These are phyloP conservation scores for Pseudonitzschia pungens DNA, from an alignment of 108 stramenopile genomes.

Conservation along the genomic window DNA sequence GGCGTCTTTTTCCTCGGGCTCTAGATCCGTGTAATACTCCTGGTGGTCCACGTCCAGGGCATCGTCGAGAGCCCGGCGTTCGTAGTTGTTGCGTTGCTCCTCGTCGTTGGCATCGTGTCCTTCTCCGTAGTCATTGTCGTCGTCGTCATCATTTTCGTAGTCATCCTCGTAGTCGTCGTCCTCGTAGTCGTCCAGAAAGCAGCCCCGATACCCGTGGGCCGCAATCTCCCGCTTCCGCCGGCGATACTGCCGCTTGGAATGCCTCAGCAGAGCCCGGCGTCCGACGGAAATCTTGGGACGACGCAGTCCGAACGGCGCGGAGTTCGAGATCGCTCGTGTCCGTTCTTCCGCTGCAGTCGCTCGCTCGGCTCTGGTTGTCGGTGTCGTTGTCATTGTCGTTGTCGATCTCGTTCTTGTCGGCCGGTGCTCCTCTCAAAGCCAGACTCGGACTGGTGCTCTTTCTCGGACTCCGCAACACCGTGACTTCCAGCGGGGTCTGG, in stretches of 20 bases:
- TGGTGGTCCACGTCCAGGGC: too few species aligned
- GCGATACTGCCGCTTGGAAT: conserved; percentile 49
- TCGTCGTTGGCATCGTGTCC: conserved; percentile 18
- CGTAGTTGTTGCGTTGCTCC: conserved; percentile 2
- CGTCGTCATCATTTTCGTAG: not conserved
- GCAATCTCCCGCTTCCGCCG: conserved; percentile 45
- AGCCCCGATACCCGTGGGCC: conserved; percentile 38
- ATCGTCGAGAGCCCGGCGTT: too few species aligned
- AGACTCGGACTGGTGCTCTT: too few species aligned
- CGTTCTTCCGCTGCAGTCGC: conserved; percentile 15
- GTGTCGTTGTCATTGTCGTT: conserved; percentile 37
- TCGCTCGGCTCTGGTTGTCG: conserved; percentile 33
- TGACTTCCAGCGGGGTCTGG: conserved; percentile 35
- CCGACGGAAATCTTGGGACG: conserved; percentile 40
- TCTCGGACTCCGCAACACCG: too few species aligned
- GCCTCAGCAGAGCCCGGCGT: conserved; percentile 60
- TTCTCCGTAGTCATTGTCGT: conserved; percentile 16
- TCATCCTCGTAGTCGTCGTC: not conserved
- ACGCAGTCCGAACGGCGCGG: conserved; percentile 10
- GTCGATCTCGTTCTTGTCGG: too few species aligned
- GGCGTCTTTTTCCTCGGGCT: conserved; percentile 21
- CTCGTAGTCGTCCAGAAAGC: conserved; percentile 6
- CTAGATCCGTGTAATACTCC: too few species aligned
- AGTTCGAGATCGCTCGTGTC: conserved; percentile 2
- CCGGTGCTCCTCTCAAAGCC: too few species aligned